Conservation (phyloP, 2,329 filamentous ascomycete species). For the Penicillium sp. region DNA sequence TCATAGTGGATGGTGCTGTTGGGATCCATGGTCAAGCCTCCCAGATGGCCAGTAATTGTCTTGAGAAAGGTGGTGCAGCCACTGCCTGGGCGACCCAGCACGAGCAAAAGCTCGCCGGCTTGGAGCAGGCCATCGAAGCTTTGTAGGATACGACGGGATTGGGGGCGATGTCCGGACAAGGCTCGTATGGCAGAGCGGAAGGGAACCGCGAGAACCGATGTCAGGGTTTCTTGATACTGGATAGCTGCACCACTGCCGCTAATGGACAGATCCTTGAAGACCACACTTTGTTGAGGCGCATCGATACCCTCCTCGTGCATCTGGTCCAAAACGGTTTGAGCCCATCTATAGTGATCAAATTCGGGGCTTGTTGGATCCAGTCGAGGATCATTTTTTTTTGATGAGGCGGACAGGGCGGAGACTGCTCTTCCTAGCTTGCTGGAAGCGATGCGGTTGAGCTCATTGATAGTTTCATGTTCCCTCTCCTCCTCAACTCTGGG, state of each 20-base stretch:
- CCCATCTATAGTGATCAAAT: conserved; percentile 30
- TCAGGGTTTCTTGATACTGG: conserved; percentile 26
- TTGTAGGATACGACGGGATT: conserved; percentile 19
- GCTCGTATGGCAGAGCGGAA: conserved; percentile 32
- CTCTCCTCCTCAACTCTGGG: conserved; percentile 14
- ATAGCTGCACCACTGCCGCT: conserved; percentile 26
- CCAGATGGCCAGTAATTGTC: conserved; percentile 71
- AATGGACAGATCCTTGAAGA: conserved; percentile 26
- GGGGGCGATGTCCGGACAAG: conserved; percentile 33
- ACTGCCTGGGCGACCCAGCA: conserved; percentile 39
- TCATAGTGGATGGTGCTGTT: conserved; percentile 76
- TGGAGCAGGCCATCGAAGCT: conserved; percentile 44
- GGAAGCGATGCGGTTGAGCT: conserved; percentile 24
- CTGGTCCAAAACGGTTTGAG: conserved; percentile 21
- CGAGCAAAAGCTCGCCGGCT: conserved; percentile 46
- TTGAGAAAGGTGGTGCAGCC: conserved; percentile 79
- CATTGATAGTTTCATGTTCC: conserved; percentile 7
- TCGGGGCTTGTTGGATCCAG: conserved; percentile 23
- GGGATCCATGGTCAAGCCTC: conserved; percentile 31
- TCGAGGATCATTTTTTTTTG: conserved; percentile 17
- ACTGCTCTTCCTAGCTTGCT: conserved; percentile 17
- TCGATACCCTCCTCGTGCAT: conserved; percentile 24
- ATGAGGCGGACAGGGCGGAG: conserved; percentile 17
- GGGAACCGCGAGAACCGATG: conserved; percentile 22
- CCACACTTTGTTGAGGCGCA: conserved; percentile 23